Evolutionary conservation across 331 rosid species (phyloP), one percentile per base, ranked within the genome.

Genomic region (Cucumis variabilis): DNA sequence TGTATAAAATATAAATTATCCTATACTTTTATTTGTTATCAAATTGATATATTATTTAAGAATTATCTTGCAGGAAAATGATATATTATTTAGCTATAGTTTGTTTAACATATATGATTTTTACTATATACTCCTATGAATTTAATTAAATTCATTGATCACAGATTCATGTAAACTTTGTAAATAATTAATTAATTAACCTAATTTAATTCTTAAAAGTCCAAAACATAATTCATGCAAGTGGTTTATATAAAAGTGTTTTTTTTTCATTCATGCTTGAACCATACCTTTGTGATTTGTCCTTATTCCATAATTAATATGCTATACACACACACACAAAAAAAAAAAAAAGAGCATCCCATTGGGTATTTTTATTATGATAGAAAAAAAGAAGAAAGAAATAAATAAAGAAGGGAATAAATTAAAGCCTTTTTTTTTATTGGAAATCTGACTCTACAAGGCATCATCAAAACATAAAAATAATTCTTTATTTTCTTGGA

Each of bases 391-490:
- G 5, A 7, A 8, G 15, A 58, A 6, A 81, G 0, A 81, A 81
- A 81, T 28, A 81, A 81, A 58, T 55, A 81, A 81, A 81, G 28
- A 60, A 60, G 71, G 70, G 85, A 81, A 81, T 81, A 60, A 60
- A 81, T 81, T 81, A 81, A 60, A 81, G 85, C 28, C 19, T 11
- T 51, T 20, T 62, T 20, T 62, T 53, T 81, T 27, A 81, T 81
- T 81, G 85, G 71, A 81, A 81, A 81, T 81, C 85, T 81, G 70
- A 81, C 85, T 60, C 71, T 71, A 55, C 85, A 81, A 30, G 85
- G 85, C 71, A 81, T 81, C 71, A 81, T 58, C 51, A 77, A 76
- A 21, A 48, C 65, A 37, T 5, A 77, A 77, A 76, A 46, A 74
- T 0, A 62, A 62, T 20, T 62, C 1, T 9, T 65, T 70, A 10